Conservation (phyloP, 257 asterid genomes). For the Solanum ossicruentum region DNA sequence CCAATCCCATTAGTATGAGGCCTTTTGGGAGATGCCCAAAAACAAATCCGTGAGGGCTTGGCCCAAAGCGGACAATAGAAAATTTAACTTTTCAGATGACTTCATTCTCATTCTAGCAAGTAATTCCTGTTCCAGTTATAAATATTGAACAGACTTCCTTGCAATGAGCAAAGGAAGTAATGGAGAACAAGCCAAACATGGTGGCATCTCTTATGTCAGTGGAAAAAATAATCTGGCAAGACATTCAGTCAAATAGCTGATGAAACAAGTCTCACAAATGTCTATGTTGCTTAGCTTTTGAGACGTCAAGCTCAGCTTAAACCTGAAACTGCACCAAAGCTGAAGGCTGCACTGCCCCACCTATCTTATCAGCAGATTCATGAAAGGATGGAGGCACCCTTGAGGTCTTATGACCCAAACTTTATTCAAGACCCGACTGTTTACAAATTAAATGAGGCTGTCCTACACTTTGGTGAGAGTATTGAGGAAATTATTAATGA, state of each 20-base stretch:
- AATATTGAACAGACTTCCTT: not conserved
- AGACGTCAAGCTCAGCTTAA: constrained; percentile 91
- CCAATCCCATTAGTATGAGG: no score
- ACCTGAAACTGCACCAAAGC: constrained; percentile 61
- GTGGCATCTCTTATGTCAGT: constrained; percentile 44
- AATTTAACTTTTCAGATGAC: no score
- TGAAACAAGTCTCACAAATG: constrained; percentile 84
- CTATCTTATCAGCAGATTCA: constrained; percentile 39
- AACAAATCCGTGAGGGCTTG: no score
- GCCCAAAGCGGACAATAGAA: no score
- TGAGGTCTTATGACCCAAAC: constrained; percentile 66
- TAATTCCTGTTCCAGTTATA: no score
- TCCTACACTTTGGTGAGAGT: constrained; percentile 96
- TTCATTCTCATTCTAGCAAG: no score
- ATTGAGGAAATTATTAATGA: constrained; percentile 88
- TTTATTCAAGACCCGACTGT: constrained; percentile 78
- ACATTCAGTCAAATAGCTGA: constrained; percentile 52
- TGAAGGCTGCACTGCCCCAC: constrained; percentile 59
- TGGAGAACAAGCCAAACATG: constrained; percentile 24
- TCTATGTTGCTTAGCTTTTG: constrained; percentile 88
- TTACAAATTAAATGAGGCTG: constrained; percentile 85
- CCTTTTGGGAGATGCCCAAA: no score
- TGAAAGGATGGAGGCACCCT: constrained; percentile 68
- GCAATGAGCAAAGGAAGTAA: not conserved
- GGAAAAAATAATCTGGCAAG: constrained; percentile 60